Base-by-base conservation (phyloP, 768 basidiomycete genomes). In the Leucosporidium yakuticum region DNA sequence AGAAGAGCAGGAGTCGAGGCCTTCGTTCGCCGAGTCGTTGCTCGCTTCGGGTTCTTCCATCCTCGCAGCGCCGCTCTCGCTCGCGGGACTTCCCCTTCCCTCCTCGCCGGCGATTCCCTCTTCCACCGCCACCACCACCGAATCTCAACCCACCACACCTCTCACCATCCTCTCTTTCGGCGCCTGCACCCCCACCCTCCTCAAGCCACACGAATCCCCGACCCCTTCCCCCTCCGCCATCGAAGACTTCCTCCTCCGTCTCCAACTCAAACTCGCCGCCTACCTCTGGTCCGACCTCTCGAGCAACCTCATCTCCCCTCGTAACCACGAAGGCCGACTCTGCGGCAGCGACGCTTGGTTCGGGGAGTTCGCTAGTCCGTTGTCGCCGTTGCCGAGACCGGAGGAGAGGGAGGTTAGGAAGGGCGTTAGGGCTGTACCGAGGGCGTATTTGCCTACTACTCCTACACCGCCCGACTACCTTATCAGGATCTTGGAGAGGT, bases 261-360 rank as follows among this genome's bases (percentile, higher is more conserved):
- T 58, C n/a, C 21, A 36, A 12, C 57, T 58, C 36, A 58, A 48
- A 20, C n/a, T 32, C 12, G 27, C 47, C 47, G 60, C 21, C 3
- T 39, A 34, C 57, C 20, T 58, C 34, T n/a, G 31, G 34, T 58
- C 57, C 34, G 57, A 58, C 36, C 34, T 58, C 57, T 34, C 34
- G 19, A n/a, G 34, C 34, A 58, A 23, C 36, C 14, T 36, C 23
- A 36, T 58, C 34, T n/a, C 57, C 11, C 34, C 23, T n/a, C 21
- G 32, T 4, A n/a, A 58, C 57, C 6, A n/a, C 31, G 57, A 58
- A n/a, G 57, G 57, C 4, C 57, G 57, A 25, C 57, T 58, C 32
- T n/a, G 34, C 36, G 57, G 57, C 57, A 36, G 57, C 36, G 57
- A 58, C 57, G 1, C 57, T n/a, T 58, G 57, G 57, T 23, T 58